Percentiles rank a stretch among this genome's conserved stretches.
These are phyloP conservation scores for Russula vinacea DNA, from an alignment of 768 basidiomycete species.

Conservation along the genomic window DNA sequence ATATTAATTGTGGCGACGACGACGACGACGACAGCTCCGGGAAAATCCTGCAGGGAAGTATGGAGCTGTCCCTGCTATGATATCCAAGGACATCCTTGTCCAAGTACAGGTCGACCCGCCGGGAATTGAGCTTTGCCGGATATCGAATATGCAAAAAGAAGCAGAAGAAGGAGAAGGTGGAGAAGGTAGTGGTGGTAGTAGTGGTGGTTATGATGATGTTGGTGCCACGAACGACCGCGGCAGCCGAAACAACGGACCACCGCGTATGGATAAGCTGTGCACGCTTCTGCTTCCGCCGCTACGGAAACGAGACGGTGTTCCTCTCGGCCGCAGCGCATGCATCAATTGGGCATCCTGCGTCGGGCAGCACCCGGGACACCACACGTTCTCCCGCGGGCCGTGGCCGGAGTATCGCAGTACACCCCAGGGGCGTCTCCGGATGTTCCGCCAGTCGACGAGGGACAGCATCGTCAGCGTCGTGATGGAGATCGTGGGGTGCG, in stretches of 20 bases:
- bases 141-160: not conserved
- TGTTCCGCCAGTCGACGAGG: not conserved
- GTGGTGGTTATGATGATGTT: no score
- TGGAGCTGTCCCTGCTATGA: not conserved
- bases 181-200: no score
- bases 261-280: not conserved
- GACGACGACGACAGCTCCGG: slow-evolving; percentile 7
- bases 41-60: not conserved
- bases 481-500: not conserved
- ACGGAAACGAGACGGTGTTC: not conserved
- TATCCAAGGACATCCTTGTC: slow-evolving; percentile 13
- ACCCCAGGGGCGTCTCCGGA: not conserved
- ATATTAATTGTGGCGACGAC: not conserved
- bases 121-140: slow-evolving; percentile 5
- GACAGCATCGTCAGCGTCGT: slow-evolving; percentile 6
- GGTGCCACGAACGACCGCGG: not conserved
- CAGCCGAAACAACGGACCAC: not conserved
- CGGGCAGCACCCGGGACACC: slow-evolving; percentile 2
- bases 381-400: slow-evolving; percentile 2
- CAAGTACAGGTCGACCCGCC: not conserved
- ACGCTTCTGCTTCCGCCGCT: slow-evolving; percentile 2
- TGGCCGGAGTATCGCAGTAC: slow-evolving; percentile 6
- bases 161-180: no score
- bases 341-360: not conserved
- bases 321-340: not conserved